Evolutionary conservation across 345 rosid species (phyloP), one percentile per base, ranked within the genome.

Genomic region (Ricinus communis): DNA sequence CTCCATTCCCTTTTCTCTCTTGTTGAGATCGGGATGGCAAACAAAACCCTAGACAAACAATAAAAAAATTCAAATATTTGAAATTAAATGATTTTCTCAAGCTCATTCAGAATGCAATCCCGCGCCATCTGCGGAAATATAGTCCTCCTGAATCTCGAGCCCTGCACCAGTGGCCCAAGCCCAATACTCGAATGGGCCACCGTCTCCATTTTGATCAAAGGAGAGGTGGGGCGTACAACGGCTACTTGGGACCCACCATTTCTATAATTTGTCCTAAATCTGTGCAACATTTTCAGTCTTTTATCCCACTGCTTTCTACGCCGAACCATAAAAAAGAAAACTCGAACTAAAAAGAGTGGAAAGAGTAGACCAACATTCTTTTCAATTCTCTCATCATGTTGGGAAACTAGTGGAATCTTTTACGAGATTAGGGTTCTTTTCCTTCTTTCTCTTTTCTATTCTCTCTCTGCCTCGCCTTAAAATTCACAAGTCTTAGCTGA

Each of bases 221-320:
- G 6, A 33, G 4, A 6, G 38, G 4, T 33, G 6, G 4, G 55
- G 24, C 55, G n/a, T 33, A 12, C 59, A 79, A 61, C 83, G 82
- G 85, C 81, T 72, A 36, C 61, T 43, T 0, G 88, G 88, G 87
- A 65, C 85, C 38, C 86, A 79, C 84, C 64, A 36, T 3, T 56
- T 0, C 56, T 28, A 49, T 69, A 54, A 55, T 66, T 65, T 80
- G 77, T 71, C 83, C 79, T 30, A 12, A 36, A 64, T 72, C 73
- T 66, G 80, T 68, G 82, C 71, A 57, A 24, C 58, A 16, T 69
- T 28, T 63, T 53, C 10, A 16, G 49, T 59, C 55, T 70, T 49
- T 36, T 28, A 63, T 46, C 31, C 19, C 10, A 24, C 30, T 13
- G 6, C 33, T 59, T 68, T 36, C 30, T 49, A 25, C 36, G 21